Base-by-base conservation (phyloP, 2,329 filamentous ascomycete genomes). In the Salinomyces thailandicus region DNA sequence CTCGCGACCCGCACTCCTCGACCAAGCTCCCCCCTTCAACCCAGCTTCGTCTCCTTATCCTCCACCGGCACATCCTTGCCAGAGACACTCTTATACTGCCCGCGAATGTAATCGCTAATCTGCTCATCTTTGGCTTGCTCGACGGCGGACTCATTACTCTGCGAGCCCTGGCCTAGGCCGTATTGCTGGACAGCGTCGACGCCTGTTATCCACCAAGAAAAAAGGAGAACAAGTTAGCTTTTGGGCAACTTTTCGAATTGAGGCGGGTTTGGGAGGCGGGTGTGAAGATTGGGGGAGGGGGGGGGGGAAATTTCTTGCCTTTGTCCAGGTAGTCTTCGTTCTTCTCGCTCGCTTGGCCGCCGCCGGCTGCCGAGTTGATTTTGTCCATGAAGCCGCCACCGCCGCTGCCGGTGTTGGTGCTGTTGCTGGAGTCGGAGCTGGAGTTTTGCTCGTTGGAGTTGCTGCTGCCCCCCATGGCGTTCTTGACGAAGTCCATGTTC, bases 61-160 rank as follows among this genome's bases (percentile, higher is more conserved):
- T 72, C 65, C 57, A 85, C 63, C 18, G 78, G 77, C 36, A 87
- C 57, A 5, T 87, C 82, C 5, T 62, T 74, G 40, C 84, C 84
- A 0, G 79, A 81, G 0, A 62, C 55, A 31, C 50, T 62, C 70
- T 85, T 85, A 71, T 85, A 87, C 60, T 81, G 66, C 28, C 60
- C 61, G 24, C 83, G 74, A 49, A 89, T 75, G 58, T 73, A 79
- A 57, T 85, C 79, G 18, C 74, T 77, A 49, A 87, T 83, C 57
- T 81, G 67, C 30, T 41, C 33, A 57, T 91, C 85, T 66, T 89
- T 87, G 50, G 79, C 81, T 63, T 93, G 84, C 63, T 93, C 85
- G 14, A 77, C 55, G 4, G 84, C 84, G 34, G 58, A 63, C 58
- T 67, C 81, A 56, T 85, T 83, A 62, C 72, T 66, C 64, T 91